Percentiles rank a stretch among this genome's conserved stretches.
Conservation (phyloP, 768 basidiomycete genomes). For the Collybiopsis confluens region DNA sequence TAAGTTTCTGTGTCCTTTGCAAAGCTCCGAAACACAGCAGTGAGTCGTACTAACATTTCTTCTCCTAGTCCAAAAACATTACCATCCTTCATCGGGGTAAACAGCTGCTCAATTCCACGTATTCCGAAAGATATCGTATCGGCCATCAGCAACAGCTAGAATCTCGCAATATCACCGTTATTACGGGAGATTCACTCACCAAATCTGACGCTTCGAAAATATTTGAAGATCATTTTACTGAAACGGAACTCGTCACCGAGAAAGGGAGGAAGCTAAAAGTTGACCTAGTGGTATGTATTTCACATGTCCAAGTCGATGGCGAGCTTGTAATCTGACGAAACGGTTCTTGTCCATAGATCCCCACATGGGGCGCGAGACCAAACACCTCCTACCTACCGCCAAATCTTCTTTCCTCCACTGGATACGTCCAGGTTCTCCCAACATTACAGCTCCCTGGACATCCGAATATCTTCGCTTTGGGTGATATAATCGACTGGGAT, state of each 20-base stretch:
- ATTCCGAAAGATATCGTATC: constrained; percentile 39
- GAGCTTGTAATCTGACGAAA: background rate
- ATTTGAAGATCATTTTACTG: constrained; percentile 12
- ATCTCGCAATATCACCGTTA: constrained; percentile 28
- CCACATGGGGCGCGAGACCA: constrained; percentile 16
- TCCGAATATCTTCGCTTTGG: constrained; percentile 53
- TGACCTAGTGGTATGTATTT: constrained; percentile 40
- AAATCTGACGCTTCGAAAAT: constrained; percentile 19
- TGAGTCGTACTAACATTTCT: too few species aligned
- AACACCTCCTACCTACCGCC: constrained; percentile 33
- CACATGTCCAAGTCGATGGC: background rate
- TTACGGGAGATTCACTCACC: constrained; percentile 37
- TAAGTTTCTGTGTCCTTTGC: background rate
- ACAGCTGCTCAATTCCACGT: constrained; percentile 39
- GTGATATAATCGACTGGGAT: constrained; percentile 59
- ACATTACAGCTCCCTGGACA: constrained; percentile 48
- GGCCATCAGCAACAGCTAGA: constrained; percentile 29
- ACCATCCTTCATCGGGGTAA: constrained; percentile 42
- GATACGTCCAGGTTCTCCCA: constrained; percentile 45
- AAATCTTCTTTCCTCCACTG: constrained; percentile 30
- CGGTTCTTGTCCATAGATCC: background rate
- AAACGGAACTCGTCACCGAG: constrained; percentile 30
- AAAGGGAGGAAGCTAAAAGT: constrained; percentile 32
- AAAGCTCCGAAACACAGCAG: background rate
- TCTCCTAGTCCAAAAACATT: constrained; percentile 22